phyloP scores from a whole-genome alignment of 306 rosid species.

The Coriaria nepalensis region DNA sequence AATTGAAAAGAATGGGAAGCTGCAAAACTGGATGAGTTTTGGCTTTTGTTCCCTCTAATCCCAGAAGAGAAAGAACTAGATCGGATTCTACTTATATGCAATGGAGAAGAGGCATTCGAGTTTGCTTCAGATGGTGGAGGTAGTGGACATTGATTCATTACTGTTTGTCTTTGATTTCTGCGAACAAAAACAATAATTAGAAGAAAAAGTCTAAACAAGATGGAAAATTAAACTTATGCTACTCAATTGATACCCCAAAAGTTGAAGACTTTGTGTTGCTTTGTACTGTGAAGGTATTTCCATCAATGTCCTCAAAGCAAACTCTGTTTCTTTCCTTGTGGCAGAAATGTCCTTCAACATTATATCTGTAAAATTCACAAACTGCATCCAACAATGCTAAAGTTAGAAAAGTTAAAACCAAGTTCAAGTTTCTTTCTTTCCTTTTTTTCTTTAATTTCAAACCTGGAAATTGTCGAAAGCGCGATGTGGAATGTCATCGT shows the following conservation, averaged over 20 bases:
- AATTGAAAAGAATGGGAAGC: no score
- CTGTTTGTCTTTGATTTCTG: no score
- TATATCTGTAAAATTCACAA: constrained; percentile 78
- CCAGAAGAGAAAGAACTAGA: no score
- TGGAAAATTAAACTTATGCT: no score
- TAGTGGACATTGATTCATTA: no score
- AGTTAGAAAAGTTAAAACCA: not conserved
- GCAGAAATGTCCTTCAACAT: constrained; percentile 65
- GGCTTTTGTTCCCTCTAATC: no score
- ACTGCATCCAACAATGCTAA: constrained; percentile 29
- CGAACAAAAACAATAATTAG: no score
- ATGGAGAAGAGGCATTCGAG: no score
- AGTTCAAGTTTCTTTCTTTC: not conserved
- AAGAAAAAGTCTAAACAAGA: no score
- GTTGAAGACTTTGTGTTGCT: constrained; percentile 64
- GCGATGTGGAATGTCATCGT: constrained; percentile 85
- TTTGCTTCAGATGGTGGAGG: no score
- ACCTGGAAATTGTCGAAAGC: constrained; percentile 89
- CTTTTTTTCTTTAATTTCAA: constrained; percentile 12
- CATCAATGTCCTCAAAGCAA: constrained; percentile 93
- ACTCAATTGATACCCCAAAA: constrained; percentile 41
- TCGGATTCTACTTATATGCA: no score
- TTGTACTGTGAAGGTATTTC: constrained; percentile 95
- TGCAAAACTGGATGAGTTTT: no score
- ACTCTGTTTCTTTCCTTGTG: constrained; percentile 74